Conservation (phyloP, 208 protist genomes). For the Trypanosoma cruzi region DNA sequence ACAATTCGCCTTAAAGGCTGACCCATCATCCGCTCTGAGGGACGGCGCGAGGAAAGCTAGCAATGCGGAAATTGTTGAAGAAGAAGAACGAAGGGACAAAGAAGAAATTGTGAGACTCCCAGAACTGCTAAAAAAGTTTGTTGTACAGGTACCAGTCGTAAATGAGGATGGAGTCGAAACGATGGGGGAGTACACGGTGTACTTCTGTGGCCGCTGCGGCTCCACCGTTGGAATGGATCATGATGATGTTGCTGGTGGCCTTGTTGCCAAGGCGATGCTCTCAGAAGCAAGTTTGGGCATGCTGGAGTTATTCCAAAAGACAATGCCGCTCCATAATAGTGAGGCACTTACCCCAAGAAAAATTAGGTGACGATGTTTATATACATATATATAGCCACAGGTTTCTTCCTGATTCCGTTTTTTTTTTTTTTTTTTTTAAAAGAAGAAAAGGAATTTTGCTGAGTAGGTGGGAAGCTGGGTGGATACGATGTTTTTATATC, state of each 20-base stretch:
- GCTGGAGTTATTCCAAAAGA: slow-evolving; percentile 54
- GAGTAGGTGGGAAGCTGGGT: not conserved
- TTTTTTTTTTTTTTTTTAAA: not conserved
- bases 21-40: slow-evolving; percentile 8
- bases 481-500: too few species aligned
- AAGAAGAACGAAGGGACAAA: not conserved
- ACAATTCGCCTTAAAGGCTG: slow-evolving; percentile 3
- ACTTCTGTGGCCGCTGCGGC: slow-evolving; percentile 72
- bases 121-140: slow-evolving; percentile 8
- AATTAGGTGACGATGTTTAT: not conserved
- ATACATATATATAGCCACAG: too few species aligned
- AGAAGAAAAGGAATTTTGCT: not conserved
- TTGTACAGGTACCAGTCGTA: slow-evolving; percentile 11
- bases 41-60: not conserved
- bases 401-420: not conserved
- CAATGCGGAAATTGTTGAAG: not conserved
- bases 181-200: slow-evolving; percentile 32
- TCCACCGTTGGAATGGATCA: slow-evolving; percentile 58
- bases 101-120: not conserved
- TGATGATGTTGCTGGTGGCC: slow-evolving; percentile 50
- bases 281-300: slow-evolving; percentile 47
- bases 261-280: slow-evolving; percentile 58
- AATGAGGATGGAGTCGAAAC: slow-evolving; percentile 1
- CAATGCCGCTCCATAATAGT: slow-evolving; percentile 17
- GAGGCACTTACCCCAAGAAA: not conserved